Base-by-base conservation (phyloP, 2,329 filamentous ascomycete genomes). In the Xylariaceae sp. region DNA sequence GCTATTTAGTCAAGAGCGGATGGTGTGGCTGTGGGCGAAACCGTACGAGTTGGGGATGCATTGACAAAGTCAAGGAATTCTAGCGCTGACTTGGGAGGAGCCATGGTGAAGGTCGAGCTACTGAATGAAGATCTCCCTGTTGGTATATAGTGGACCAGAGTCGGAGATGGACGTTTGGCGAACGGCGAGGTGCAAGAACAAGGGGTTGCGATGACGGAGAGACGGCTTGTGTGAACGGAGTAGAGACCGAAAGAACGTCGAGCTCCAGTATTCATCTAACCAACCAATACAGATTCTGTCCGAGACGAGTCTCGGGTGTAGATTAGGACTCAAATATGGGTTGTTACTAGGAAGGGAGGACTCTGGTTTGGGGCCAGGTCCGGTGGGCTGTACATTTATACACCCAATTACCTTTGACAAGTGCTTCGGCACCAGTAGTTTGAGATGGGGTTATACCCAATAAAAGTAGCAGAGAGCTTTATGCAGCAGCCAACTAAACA, bases 11-110 rank as follows among this genome's bases (percentile, higher is more conserved):
- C 29, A 33, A 23, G 53, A 48, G 53, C 47, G 45, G 11, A 26
- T 24, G 55, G 36, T 45, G 48, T 23, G 26, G 37, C 45, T 49
- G 39, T 59, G 48, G 19, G 31, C 34, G 49, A 59, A 34, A 57
- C 28, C 56, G 34, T 82, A 96, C 93, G 94, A 50, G 93, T 96
- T 11, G 95, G 95, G 56, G 93, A 97, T 62, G 88, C 90, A 76
- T 97, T 96, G 74, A 97, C 88, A 78, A 96, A 97, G 76, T 91
- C 89, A 71, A 96, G 78, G 75, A 97, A 96, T 80, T 96, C 91
- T 76, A 89, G 79, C 52, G 91, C 91, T 51, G 85, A 76, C 65
- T 80, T 74, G 31, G 79, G 78, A 47, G 81, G 78, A 45, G 81
- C 77, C 83, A 85, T 85, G 67, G 58, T 75, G 63, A 50, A 45